Base-by-base conservation (phyloP, 1,284 basidiomycete genomes). In the Ustilago vetiveriae region DNA sequence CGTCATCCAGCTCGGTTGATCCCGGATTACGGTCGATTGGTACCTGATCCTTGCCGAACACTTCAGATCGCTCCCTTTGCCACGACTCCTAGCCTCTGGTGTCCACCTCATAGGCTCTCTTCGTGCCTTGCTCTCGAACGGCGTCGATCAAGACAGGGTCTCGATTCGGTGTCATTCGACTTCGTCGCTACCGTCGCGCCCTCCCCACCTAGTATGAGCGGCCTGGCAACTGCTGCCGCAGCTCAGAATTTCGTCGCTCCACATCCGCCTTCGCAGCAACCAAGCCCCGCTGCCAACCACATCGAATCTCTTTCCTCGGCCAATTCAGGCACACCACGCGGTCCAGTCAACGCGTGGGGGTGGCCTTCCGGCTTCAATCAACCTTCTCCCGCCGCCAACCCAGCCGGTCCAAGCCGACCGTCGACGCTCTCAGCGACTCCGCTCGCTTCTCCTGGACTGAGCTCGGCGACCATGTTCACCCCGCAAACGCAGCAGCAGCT, bases 281-380 rank as follows among this genome's bases (percentile, higher is more conserved):
- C 60, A 5, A 59, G 45, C 53, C 54, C 55, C 17, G 55, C 40
- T 22, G 48, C 42, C 11, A 56, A 57, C 22, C 41, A 55, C 23
- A 29, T 43, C 54, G 59, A 64, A 17, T 55, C 57, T 6, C 47
- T 55, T 24, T 49, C 40, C 32, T 38, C 49, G 3, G 47, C 48
- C 39, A 56, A 54, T 33, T 11, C 42, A 4, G 29, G 33, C 33
- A 33, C 51, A 23, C 53, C 60, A 21, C 53, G 68, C 36, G 54
- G 45, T 24, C 69, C 62, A 44, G 63, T 72, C 54, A 72, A 72
- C 64, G 69, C 69, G 21, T 72, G 69, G 69, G 69, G 69, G 37
- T 72, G 69, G 69, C 69, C 69, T 16, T 67, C 69, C 10, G 59
- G 58, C 24, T 72, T 72, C 45, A 65, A 56, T 51, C 57, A 69